A percentile compares a stretch with the other conserved stretches of the same genome.
These are phyloP conservation scores for Pleodorina starrii DNA, from an alignment of 139 green algal species.

Conservation along the genomic window DNA sequence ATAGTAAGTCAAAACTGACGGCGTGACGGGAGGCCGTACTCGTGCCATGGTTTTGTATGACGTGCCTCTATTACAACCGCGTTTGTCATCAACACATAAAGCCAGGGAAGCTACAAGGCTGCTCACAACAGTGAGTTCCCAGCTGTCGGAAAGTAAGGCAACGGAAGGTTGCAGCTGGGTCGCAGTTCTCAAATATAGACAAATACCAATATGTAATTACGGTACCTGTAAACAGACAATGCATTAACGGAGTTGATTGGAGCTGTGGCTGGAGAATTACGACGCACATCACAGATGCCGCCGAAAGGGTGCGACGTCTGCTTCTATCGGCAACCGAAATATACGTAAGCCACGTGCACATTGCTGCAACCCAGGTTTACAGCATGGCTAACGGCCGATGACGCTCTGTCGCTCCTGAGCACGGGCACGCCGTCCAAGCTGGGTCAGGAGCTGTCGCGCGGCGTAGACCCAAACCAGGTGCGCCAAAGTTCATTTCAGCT, in stretches of 20 bases:
- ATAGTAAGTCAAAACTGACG: too few species aligned
- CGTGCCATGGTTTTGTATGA: too few species aligned
- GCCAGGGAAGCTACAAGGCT: too few species aligned
- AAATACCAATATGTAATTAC: not conserved
- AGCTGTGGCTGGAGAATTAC: not conserved
- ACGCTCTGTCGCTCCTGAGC: not conserved
- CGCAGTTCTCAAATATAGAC: not conserved
- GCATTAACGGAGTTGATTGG: not conserved
- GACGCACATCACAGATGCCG: not conserved
- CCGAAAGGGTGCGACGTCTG: not conserved
- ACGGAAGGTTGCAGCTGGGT: too few species aligned
- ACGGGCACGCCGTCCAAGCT: not conserved
- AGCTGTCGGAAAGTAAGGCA: too few species aligned
- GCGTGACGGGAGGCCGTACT: too few species aligned
- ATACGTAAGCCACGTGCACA: not conserved
- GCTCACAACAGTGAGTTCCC: too few species aligned
- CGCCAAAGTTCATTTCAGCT: not conserved
- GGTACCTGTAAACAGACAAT: not conserved
- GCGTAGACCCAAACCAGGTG: constrained; percentile 9
- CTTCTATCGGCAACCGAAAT: not conserved
- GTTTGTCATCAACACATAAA: too few species aligned
- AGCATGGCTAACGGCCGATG: not conserved
- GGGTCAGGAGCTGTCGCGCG: not conserved
- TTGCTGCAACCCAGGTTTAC: not conserved
- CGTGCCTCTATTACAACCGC: too few species aligned